Percentiles rank a stretch among this genome's conserved stretches.
Conservation (phyloP, 306 rosid genomes). For the Mimosa pudica region DNA sequence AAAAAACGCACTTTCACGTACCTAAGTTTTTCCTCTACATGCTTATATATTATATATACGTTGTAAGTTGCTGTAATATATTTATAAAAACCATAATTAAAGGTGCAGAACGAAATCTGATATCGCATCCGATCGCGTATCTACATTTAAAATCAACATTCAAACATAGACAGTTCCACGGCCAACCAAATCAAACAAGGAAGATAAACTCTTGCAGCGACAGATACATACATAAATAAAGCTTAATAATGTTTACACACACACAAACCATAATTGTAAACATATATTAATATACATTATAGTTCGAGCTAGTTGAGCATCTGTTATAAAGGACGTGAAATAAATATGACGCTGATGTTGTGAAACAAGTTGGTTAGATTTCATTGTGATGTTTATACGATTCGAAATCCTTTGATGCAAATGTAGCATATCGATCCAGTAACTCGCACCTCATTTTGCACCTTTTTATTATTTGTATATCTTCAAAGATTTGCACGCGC, state of each 20-base stretch:
- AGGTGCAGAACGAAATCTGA: not conserved
- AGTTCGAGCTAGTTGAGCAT: not conserved
- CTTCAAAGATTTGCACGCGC: constrained; percentile 19
- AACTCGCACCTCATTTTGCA: not conserved
- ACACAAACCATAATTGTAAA: not conserved
- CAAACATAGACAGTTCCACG: not conserved
- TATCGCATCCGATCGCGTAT: not conserved
- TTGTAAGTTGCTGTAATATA: not conserved
- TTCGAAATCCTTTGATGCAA: not conserved
- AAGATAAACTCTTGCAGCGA: not conserved
- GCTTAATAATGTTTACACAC: not conserved
- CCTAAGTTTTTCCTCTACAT: not conserved
- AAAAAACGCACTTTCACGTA: not conserved
- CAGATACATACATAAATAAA: not conserved
- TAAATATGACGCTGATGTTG: not conserved
- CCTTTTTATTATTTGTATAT: constrained; percentile 13
- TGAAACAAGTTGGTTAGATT: not conserved
- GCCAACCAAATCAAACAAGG: not conserved
- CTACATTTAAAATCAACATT: not conserved
- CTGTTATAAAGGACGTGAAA: not conserved
- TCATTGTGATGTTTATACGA: not conserved
- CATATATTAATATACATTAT: not conserved
- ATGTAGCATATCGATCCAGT: constrained; percentile 9
- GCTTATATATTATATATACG: not conserved
- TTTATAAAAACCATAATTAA: no score